phyloP scores from a whole-genome alignment of 176 grass and related monocot genomes.

The Puccinellia tenuiflora region DNA sequence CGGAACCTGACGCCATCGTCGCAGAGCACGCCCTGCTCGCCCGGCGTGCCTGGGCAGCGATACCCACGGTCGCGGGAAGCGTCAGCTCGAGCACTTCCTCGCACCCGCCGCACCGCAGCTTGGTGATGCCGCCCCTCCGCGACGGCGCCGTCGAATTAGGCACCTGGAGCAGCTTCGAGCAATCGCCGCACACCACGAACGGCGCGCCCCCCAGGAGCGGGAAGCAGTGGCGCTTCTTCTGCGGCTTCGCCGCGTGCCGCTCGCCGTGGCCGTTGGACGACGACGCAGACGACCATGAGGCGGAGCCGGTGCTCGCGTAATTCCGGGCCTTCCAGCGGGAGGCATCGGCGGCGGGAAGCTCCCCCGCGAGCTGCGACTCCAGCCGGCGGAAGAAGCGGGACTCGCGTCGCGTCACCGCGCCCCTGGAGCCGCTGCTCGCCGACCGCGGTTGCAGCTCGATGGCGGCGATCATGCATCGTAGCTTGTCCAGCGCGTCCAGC shows the following conservation, averaged over 20 bases:
- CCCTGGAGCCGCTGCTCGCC: not conserved
- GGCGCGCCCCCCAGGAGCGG: slow-evolving; percentile 53
- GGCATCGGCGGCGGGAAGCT: not conserved
- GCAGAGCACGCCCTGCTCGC: not conserved
- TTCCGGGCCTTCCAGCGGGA: not conserved
- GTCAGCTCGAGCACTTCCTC: slow-evolving; percentile 21
- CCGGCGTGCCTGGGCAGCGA: not conserved
- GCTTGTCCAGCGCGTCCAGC: slow-evolving; percentile 26
- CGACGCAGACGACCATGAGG: not conserved
- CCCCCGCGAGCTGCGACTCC: slow-evolving; percentile 10
- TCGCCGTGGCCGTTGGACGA: not conserved
- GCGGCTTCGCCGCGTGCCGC: not conserved
- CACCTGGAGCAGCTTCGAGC: slow-evolving; percentile 40
- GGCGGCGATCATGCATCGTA: slow-evolving; percentile 19
- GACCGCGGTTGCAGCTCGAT: slow-evolving; percentile 2
- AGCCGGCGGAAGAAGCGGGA: slow-evolving; percentile 14
- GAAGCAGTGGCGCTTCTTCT: slow-evolving; percentile 27
- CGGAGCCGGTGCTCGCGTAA: not conserved
- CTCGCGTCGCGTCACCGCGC: slow-evolving; percentile 3
- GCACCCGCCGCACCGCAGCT: slow-evolving; percentile 58
- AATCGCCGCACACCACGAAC: slow-evolving; percentile 51
- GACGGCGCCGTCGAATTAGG: slow-evolving; percentile 12
- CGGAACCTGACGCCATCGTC: not conserved
- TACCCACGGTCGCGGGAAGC: slow-evolving; percentile 7
- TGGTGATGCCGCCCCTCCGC: not conserved